These are phyloP conservation scores for Boehmeria nivea DNA, from an alignment of 306 rosid genomes.

Conservation along the genomic window DNA sequence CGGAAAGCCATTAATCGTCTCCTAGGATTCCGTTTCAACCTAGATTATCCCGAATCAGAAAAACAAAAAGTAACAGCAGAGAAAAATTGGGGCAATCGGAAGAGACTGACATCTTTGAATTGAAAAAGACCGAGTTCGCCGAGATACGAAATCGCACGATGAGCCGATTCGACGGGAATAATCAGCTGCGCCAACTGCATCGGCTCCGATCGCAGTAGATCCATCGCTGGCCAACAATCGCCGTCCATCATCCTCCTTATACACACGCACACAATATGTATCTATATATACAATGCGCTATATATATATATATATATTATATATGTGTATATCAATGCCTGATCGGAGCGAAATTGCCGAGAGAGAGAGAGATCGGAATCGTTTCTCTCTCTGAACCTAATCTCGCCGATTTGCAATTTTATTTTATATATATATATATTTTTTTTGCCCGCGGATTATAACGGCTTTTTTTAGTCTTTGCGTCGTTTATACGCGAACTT, in stretches of 20 bases:
- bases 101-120: conserved; percentile 55
- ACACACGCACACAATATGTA: background rate
- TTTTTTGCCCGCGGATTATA: background rate
- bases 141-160: conserved; percentile 51
- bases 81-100: background rate
- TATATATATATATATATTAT: background rate
- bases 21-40: background rate
- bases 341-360: conserved; percentile 12
- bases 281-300: background rate
- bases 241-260: conserved; percentile 14
- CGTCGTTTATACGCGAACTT: conserved; percentile 4
- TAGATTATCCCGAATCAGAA: background rate
- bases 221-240: conserved; percentile 40
- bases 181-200: conserved; percentile 83
- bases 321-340: background rate
- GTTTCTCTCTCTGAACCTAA: conserved; percentile 7
- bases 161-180: conserved; percentile 72
- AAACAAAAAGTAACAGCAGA: background rate
- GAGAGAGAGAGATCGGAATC: background rate
- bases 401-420: background rate
- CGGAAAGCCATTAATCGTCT: background rate
- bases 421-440: too few relatives aligned
- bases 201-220: conserved; percentile 81
- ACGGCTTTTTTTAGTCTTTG: conserved; percentile 13
- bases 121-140: conserved; percentile 82